Base-by-base conservation (phyloP, 208 protist species). In the Kentomonas sorsogonicus region DNA sequence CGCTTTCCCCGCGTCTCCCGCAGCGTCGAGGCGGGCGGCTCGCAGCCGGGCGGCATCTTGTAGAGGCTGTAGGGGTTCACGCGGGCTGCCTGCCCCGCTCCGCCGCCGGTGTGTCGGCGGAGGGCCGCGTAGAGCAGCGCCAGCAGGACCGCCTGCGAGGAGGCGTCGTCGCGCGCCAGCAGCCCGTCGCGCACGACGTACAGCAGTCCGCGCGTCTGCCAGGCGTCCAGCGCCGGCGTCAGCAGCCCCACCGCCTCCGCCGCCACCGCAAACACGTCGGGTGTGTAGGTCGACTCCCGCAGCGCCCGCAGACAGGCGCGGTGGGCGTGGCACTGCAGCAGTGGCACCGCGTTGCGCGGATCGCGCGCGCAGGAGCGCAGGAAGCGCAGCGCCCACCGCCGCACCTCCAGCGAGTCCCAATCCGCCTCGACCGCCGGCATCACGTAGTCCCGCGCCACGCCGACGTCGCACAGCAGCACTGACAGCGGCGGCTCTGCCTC, bases 141-240 rank as follows among this genome's bases (percentile, higher is more conserved):
- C 33, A 82, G 58, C n/a, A 60, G 33, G 9, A 78, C 45, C 27
- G 60, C 38, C 40, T 77, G 60, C 51, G 67, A 50, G 38, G 67
- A 66, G 22, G 72, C 47, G 45, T 79, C 71, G 7, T 61, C 65
- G 15, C 65, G 60, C 13, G 25, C 53, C 22, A 71, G 55, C 26
- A 92, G 63, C 18, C 79, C 31, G 2, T 68, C 36, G 18, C 69
- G 73, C 52, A 89, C 38, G 10, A 63, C 48, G n/a, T 76, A 60
- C 3, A 77, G 52, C 30, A 88, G 69, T 7, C 72, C 63, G 1
- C 80, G 77, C 3, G 60, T 62, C 60, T 92, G 85, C n/a, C 75
- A 66, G 26, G 51, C 50, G 55, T 92, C 80, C 7, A 89, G 58
- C 10, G 72, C 20, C 4, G 80, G 62, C 9, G 72, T 66, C 39